Conservation (phyloP, 2,329 filamentous ascomycete genomes). For the Thelonectria discophora region DNA sequence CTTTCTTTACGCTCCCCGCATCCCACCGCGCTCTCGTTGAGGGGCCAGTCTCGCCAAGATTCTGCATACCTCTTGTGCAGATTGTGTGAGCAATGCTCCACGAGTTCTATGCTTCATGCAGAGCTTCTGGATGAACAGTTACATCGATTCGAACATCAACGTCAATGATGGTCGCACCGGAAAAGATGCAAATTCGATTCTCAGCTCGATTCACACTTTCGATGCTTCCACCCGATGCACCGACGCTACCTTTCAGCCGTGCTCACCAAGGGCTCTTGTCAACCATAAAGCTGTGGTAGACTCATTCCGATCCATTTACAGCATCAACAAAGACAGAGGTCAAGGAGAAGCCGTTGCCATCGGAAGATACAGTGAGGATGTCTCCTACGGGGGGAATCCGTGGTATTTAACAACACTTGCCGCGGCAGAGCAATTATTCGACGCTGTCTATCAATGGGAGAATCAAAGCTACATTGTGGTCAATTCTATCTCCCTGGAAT, state of each 20-base stretch:
- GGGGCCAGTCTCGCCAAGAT: constrained; percentile 71
- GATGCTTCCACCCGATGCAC: constrained; percentile 71
- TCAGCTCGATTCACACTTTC: constrained; percentile 71
- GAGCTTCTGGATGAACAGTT: constrained; percentile 72
- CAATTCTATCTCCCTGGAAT: constrained; percentile 14
- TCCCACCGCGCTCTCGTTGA: constrained; percentile 70
- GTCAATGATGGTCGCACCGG: constrained; percentile 67
- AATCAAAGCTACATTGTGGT: constrained; percentile 64
- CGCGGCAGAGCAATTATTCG: constrained; percentile 79
- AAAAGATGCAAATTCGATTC: constrained; percentile 74
- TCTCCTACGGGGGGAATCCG: constrained; percentile 78
- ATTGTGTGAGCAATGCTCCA: constrained; percentile 70
- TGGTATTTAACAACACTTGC: constrained; percentile 80
- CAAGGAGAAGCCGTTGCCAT: constrained; percentile 66
- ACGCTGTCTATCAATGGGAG: constrained; percentile 75
- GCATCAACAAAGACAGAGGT: constrained; percentile 70
- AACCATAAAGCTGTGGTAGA: constrained; percentile 79
- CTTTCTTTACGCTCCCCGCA: constrained; percentile 77
- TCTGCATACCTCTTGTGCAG: constrained; percentile 66
- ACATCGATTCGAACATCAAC: constrained; percentile 73
- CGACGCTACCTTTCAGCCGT: constrained; percentile 77
- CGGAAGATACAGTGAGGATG: constrained; percentile 74
- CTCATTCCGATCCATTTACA: constrained; percentile 73
- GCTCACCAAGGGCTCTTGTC: constrained; percentile 69
- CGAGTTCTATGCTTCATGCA: constrained; percentile 76